Percentiles rank a stretch among this genome's conserved stretches.
phyloP scores from a whole-genome alignment of 176 grass and related monocot species.

The Cenchrus purpureus region DNA sequence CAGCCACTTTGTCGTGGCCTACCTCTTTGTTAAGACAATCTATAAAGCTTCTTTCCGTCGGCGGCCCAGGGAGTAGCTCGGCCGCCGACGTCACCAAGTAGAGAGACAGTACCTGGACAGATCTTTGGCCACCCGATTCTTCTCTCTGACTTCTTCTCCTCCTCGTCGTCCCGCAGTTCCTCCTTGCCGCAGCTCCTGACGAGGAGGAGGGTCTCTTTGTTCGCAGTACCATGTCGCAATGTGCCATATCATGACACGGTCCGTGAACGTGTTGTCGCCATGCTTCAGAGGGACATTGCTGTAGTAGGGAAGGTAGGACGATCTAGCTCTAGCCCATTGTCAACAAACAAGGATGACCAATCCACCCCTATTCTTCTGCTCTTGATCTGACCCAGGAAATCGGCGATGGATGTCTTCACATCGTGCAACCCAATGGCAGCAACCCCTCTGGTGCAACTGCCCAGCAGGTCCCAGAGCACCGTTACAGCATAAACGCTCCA shows the following conservation, averaged over 20 bases:
- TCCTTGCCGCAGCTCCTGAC: too few relatives aligned
- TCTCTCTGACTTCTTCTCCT: not conserved
- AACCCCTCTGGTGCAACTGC: too few relatives aligned
- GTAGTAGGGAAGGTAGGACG: not conserved
- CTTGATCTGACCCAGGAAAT: too few relatives aligned
- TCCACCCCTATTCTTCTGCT: too few relatives aligned
- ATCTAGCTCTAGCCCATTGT: not conserved
- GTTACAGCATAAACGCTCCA: too few relatives aligned
- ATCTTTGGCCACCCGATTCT: not conserved
- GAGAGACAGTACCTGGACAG: not conserved
- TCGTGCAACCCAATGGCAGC: too few relatives aligned
- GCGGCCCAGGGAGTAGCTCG: not conserved
- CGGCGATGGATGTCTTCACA: too few relatives aligned
- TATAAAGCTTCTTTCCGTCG: not conserved
- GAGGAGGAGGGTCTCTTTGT: not conserved
- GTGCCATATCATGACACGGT: not conserved
- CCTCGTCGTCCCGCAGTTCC: not conserved
- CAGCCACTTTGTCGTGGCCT: too few relatives aligned
- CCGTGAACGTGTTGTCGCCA: not conserved
- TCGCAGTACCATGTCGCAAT: conserved; percentile 27
- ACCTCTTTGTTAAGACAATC: too few relatives aligned
- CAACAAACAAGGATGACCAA: not conserved
- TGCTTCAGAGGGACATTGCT: not conserved
- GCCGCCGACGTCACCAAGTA: not conserved
- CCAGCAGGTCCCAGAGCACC: too few relatives aligned